Conservation (phyloP, 768 basidiomycete genomes). For the Cyathus striatus region DNA sequence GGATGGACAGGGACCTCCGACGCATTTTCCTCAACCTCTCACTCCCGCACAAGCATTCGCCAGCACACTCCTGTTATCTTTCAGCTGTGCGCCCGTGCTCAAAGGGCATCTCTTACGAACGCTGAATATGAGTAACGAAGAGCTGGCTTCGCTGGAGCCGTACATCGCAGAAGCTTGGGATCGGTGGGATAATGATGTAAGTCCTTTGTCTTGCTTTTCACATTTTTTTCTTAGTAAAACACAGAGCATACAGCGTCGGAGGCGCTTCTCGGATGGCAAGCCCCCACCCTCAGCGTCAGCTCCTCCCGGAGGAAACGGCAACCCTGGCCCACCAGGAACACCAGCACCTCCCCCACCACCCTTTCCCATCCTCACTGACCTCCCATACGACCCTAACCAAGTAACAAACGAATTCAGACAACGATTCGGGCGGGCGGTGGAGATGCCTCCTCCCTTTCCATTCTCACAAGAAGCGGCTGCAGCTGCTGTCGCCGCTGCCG, state of each 20-base stretch:
- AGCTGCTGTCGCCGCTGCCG: constrained; percentile 9
- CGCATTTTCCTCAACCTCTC: constrained; percentile 56
- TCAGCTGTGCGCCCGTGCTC: constrained; percentile 67
- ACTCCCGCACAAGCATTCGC: constrained; percentile 73
- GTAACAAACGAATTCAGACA: constrained; percentile 53
- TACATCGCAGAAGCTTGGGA: constrained; percentile 84
- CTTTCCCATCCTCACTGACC: constrained; percentile 15
- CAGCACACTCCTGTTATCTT: constrained; percentile 69
- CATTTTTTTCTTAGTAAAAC: constrained; percentile 4
- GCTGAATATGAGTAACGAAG: constrained; percentile 72
- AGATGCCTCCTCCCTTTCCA: constrained; percentile 57
- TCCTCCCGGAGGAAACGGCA: constrained; percentile 17
- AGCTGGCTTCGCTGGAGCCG: constrained; percentile 72
- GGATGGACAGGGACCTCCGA: constrained; percentile 48
- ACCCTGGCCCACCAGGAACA: constrained; percentile 9
- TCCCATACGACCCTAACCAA: constrained; percentile 18
- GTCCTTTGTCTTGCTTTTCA: constrained; percentile 13
- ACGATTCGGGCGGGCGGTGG: constrained; percentile 58
- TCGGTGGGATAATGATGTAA: constrained; percentile 78
- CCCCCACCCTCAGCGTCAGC: constrained; percentile 17
- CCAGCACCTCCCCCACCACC: constrained; percentile 17
- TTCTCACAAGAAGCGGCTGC: too few species aligned
- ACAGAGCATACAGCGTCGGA: constrained; percentile 26
- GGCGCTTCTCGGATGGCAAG: constrained; percentile 41
- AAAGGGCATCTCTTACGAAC: constrained; percentile 73